Evolutionary conservation across 352 stramenopile species (phyloP).

Genomic region (Phytopythium delawarense): DNA sequence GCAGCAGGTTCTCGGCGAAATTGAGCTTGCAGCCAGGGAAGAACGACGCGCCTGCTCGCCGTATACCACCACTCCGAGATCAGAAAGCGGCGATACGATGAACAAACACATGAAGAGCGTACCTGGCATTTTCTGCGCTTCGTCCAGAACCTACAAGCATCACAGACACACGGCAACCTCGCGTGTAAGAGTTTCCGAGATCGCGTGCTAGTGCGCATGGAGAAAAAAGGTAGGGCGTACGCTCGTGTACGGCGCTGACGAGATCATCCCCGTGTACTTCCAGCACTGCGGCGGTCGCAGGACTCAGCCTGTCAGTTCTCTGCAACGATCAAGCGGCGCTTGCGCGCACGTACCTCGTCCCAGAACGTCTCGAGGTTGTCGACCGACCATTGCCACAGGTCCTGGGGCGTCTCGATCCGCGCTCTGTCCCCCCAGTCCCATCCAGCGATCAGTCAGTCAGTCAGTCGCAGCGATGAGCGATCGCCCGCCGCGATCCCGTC

Average conservation of each 20-base stretch:
- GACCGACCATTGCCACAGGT: constrained; percentile 72
- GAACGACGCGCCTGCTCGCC: constrained; percentile 47
- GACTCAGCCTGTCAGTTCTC: no score
- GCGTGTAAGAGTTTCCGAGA: no score
- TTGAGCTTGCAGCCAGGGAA: constrained; percentile 62
- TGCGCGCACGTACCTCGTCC: constrained; percentile 18
- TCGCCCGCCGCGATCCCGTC: no score
- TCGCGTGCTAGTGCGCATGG: no score
- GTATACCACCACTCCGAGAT: not conserved
- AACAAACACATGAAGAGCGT: not conserved
- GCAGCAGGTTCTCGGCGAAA: constrained; percentile 74
- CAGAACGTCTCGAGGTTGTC: constrained; percentile 65
- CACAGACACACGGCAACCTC: no score
- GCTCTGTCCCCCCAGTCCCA: constrained; percentile 17
- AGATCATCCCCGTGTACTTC: constrained; percentile 67
- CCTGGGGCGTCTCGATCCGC: constrained; percentile 32
- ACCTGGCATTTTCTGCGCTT: constrained; percentile 60
- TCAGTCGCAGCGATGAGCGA: no score
- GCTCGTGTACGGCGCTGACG: constrained; percentile 46
- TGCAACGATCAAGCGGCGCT: no score
- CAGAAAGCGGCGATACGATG: no score
- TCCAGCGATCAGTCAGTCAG: not conserved
- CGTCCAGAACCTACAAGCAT: constrained; percentile 33
- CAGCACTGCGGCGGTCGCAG: constrained; percentile 33
- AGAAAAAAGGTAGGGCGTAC: constrained; percentile 8